Conservation (phyloP, 1,284 basidiomycete species). For the Cryptococcus deneoformans region DNA sequence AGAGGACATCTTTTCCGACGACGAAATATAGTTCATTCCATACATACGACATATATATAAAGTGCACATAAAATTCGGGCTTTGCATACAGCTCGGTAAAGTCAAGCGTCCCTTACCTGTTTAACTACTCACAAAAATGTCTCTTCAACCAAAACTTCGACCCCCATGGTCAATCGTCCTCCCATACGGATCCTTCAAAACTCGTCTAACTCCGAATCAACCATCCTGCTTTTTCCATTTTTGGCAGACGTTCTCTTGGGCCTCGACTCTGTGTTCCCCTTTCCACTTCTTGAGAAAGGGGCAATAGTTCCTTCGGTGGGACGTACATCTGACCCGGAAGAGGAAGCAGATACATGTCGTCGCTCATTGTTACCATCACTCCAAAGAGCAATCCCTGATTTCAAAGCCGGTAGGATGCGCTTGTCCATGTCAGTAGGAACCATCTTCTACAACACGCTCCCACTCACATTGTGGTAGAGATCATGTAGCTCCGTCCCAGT, state of each 20-base stretch:
- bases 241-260: background rate
- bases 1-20: constrained; percentile 62
- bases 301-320: background rate
- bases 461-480: constrained; percentile 32
- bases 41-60: background rate
- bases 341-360: background rate
- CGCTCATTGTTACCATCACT: background rate
- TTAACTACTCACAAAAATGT: no score
- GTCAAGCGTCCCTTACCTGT: background rate
- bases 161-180: background rate
- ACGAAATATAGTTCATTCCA: constrained; percentile 69
- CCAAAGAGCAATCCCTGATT: background rate
- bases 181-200: no score
- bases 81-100: background rate
- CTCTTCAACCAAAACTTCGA: background rate
- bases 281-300: background rate
- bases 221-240: background rate
- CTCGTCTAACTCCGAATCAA: background rate
- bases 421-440: background rate
- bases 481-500: constrained; percentile 27
- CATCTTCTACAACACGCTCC: background rate
- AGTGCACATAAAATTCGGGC: background rate
- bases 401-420: background rate
- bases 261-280: background rate
- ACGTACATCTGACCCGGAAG: background rate